Conservation (phyloP, 148 eudicot species). For the Fallopia convolvulus region DNA sequence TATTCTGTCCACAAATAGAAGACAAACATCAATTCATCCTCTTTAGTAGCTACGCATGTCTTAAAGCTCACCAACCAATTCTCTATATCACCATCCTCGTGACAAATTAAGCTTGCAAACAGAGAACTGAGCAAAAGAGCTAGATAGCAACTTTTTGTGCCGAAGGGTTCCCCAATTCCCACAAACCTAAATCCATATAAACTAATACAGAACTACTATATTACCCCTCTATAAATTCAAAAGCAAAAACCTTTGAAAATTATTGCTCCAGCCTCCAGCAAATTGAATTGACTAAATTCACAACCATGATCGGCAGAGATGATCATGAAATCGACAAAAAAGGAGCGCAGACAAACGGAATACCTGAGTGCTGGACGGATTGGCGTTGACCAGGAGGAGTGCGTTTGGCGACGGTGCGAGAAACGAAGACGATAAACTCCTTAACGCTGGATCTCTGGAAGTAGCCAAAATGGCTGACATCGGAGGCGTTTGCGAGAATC, state of each 20-base stretch:
- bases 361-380: slow-evolving; percentile 69
- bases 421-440: slow-evolving; percentile 51
- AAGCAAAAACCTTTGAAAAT: not conserved
- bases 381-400: slow-evolving; percentile 47
- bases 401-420: slow-evolving; percentile 54
- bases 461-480: slow-evolving; percentile 54
- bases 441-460: slow-evolving; percentile 49
- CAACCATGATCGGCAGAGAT: not conserved
- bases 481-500: slow-evolving; percentile 44
- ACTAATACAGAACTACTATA: not conserved
- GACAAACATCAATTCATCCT: not conserved
- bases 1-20: slow-evolving; percentile 43
- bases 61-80: not conserved
- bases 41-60: not conserved
- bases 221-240: not conserved
- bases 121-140: not conserved
- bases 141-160: too few relatives aligned
- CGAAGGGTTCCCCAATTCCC: not conserved
- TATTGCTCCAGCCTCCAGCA: not conserved
- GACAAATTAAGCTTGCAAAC: not conserved
- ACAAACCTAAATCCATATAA: not conserved
- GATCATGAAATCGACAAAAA: not conserved
- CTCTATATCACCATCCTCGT: not conserved
- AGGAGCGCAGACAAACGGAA: not conserved
- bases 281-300: not conserved